A percentile compares a stretch with the other conserved stretches of the same genome.
phyloP scores from a whole-genome alignment of 2,329 filamentous ascomycete genomes.

The Sclerotinia borealis region DNA sequence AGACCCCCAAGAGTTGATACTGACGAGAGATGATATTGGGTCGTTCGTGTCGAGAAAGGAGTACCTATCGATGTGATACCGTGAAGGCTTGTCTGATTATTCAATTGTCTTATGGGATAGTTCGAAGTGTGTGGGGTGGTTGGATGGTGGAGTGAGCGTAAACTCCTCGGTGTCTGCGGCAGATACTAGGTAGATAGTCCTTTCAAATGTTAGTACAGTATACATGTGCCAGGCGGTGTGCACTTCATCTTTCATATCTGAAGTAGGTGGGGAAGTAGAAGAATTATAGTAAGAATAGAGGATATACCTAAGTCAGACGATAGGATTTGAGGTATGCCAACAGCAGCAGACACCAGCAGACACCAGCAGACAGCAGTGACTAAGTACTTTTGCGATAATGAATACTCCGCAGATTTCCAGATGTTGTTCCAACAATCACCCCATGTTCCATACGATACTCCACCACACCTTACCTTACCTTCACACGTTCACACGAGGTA shows the following conservation, averaged over 20 bases:
- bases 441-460: too few relatives aligned
- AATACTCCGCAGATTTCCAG: not conserved
- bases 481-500: not conserved
- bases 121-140: not conserved
- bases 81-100: not conserved
- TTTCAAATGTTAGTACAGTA: not conserved
- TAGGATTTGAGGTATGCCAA: constrained; percentile 11
- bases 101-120: not conserved
- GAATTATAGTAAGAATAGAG: not conserved
- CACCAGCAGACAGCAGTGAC: constrained; percentile 3
- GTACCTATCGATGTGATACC: not conserved
- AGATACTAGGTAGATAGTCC: not conserved
- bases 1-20: constrained; percentile 35
- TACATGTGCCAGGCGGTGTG: not conserved
- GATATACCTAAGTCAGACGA: constrained; percentile 7
- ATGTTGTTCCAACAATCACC: not conserved
- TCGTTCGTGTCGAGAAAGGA: not conserved
- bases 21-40: constrained; percentile 35
- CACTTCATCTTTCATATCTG: constrained; percentile 1
- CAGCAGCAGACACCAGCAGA: too few relatives aligned
- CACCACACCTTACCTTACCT: too few relatives aligned
- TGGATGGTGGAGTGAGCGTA: not conserved
- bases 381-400: not conserved
- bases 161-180: not conserved
- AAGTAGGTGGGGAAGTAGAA: not conserved